phyloP scores from a whole-genome alignment of 1,139 yeast genomes.

The Pneumocystis oryctolagi region DNA sequence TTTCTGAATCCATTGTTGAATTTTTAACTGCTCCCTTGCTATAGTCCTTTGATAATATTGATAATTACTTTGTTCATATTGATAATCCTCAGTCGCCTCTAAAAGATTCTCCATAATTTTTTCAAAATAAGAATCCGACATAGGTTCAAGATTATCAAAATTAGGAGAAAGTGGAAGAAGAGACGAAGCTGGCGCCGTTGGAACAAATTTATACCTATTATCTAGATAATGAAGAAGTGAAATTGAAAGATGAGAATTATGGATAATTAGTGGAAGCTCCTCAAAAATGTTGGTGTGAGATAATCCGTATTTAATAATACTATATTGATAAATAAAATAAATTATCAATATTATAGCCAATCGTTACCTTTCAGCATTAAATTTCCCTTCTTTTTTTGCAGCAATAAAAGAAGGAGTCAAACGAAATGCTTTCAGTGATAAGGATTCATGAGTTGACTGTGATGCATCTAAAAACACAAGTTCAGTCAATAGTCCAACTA shows the following conservation, averaged over 20 bases:
- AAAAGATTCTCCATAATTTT: conserved; percentile 50
- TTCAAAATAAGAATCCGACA: conserved; percentile 30
- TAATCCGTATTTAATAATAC: conserved; percentile 44
- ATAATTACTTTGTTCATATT: conserved; percentile 68
- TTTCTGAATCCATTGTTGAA: conserved; percentile 62
- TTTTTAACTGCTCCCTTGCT: conserved; percentile 55
- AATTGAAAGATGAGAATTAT: conserved; percentile 42
- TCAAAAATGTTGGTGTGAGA: conserved; percentile 57
- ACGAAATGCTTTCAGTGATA: conserved; percentile 56
- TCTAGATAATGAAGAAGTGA: conserved; percentile 25
- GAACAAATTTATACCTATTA: conserved; percentile 6
- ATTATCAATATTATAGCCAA: neutral
- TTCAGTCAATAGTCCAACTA: conserved; percentile 46
- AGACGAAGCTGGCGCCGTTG: conserved; percentile 12
- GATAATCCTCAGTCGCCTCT: conserved; percentile 63
- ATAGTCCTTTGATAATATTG: conserved; percentile 70
- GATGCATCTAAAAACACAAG: conserved; percentile 37
- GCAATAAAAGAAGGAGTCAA: conserved; percentile 48
- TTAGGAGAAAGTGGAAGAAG: conserved; percentile 16
- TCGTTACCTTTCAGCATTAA: conserved; percentile 35
- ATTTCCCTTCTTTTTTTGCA: conserved; percentile 37
- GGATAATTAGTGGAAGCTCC: conserved; percentile 52
- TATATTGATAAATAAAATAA: conserved; percentile 20
- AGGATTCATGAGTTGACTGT: conserved; percentile 42
- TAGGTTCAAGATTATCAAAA: conserved; percentile 28